A percentile compares a stretch with the other conserved stretches of the same genome.
Evolutionary conservation across 495 filamentous ascomycete species (phyloP).

Genomic region (Chaetomium tenue): DNA sequence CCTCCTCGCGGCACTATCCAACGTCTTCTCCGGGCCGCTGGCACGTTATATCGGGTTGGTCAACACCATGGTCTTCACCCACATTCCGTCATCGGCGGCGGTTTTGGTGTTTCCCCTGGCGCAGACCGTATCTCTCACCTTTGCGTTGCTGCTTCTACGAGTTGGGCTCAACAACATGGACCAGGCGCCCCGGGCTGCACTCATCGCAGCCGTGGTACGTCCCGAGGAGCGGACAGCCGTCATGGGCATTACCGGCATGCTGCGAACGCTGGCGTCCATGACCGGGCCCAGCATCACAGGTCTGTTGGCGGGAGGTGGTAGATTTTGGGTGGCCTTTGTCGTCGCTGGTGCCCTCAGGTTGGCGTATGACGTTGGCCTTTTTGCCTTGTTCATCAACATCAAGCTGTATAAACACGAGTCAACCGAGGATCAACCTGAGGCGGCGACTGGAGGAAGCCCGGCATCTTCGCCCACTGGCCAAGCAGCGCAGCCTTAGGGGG

Average conservation of each 20-base stretch:
- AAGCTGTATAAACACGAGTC: constrained; percentile 44
- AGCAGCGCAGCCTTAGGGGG: no score
- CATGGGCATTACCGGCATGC: constrained; percentile 69
- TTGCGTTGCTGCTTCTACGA: constrained; percentile 65
- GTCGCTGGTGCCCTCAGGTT: constrained; percentile 67
- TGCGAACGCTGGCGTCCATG: constrained; percentile 63
- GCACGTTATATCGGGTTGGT: constrained; percentile 75
- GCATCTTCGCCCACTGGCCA: background rate
- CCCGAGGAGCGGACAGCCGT: constrained; percentile 78
- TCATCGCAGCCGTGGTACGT: constrained; percentile 70
- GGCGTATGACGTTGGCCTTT: constrained; percentile 70
- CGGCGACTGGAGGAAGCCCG: background rate
- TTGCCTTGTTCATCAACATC: constrained; percentile 62
- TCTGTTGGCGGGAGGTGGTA: constrained; percentile 57
- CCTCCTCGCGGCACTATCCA: constrained; percentile 48
- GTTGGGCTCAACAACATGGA: constrained; percentile 67
- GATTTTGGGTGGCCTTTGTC: constrained; percentile 74
- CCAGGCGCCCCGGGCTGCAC: constrained; percentile 75
- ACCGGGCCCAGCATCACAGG: constrained; percentile 72
- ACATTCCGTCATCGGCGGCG: constrained; percentile 46
- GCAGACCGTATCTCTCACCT: constrained; percentile 48
- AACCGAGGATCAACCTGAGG: background rate
- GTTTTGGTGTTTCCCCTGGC: constrained; percentile 43
- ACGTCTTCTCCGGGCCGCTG: constrained; percentile 71
- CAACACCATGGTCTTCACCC: constrained; percentile 54